Conservation (phyloP, 139 green algal genomes). For the Yamagishiella unicocca region DNA sequence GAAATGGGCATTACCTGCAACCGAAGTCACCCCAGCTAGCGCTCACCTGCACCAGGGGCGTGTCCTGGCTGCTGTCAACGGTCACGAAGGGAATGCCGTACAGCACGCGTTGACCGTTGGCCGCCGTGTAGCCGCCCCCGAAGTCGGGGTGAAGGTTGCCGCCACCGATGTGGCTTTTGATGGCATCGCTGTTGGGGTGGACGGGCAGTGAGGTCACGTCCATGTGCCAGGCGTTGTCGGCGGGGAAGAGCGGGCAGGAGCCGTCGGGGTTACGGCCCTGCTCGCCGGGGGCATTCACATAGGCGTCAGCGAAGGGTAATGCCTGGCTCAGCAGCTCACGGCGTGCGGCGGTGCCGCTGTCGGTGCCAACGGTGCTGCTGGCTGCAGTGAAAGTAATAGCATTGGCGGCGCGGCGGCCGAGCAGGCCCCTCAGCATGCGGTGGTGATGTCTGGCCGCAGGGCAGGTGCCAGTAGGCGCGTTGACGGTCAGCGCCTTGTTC, state of each 20-base stretch:
- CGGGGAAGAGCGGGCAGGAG: constrained; percentile 42
- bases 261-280: constrained; percentile 48
- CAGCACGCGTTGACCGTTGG: constrained; percentile 6
- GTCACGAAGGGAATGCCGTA: constrained; percentile 47
- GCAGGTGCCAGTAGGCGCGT: constrained; percentile 1
- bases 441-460: neutral
- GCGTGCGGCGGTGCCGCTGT: no score
- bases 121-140: neutral
- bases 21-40: no score
- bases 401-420: neutral
- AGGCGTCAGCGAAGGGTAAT: neutral
- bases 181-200: constrained; percentile 37
- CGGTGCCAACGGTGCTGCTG: no score
- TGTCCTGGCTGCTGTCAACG: constrained; percentile 26
- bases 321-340: neutral
- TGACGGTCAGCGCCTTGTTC: neutral
- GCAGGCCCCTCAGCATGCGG: neutral
- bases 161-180: constrained; percentile 43
- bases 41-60: constrained; percentile 34
- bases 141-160: constrained; percentile 46
- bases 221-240: constrained; percentile 34
- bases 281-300: constrained; percentile 23
- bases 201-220: constrained; percentile 39
- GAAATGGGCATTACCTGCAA: no score
- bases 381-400: neutral